phyloP scores from a whole-genome alignment of 305 asterid species.

The Solanum aculeatissimum region DNA sequence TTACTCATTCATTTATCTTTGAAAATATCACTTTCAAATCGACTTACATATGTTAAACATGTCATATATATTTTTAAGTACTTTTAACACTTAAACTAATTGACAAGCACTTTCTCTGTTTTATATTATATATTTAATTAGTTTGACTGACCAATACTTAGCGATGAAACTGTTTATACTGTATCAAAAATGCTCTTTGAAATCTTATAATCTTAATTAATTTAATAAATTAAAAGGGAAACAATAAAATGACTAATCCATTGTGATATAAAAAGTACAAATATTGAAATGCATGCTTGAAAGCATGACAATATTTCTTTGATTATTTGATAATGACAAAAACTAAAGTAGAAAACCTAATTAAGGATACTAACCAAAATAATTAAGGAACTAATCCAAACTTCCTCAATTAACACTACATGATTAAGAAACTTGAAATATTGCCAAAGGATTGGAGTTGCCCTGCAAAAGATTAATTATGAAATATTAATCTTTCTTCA shows the following conservation, averaged over 20 bases:
- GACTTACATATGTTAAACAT: background rate
- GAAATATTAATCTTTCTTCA: background rate
- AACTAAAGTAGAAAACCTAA: background rate
- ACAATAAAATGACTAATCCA: background rate
- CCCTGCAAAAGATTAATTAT: constrained; percentile 24
- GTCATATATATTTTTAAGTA: background rate
- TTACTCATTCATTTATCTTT: background rate
- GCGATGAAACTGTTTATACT: background rate
- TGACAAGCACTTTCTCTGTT: background rate
- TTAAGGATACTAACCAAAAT: background rate
- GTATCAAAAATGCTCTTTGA: background rate
- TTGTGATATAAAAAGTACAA: background rate
- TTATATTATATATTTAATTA: background rate
- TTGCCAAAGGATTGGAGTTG: constrained; percentile 54
- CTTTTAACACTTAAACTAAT: background rate
- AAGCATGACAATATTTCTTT: background rate
- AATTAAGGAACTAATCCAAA: background rate
- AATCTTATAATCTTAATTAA: no score
- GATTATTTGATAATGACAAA: background rate
- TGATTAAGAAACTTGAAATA: background rate
- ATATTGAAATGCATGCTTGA: background rate
- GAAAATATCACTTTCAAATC: background rate
- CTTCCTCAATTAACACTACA: background rate
- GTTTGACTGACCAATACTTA: background rate
- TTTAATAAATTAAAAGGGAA: no score